A percentile compares a stretch with the other conserved stretches of the same genome.
phyloP scores from a whole-genome alignment of 2,329 filamentous ascomycete species.

The Pseudocercospora ulei region DNA sequence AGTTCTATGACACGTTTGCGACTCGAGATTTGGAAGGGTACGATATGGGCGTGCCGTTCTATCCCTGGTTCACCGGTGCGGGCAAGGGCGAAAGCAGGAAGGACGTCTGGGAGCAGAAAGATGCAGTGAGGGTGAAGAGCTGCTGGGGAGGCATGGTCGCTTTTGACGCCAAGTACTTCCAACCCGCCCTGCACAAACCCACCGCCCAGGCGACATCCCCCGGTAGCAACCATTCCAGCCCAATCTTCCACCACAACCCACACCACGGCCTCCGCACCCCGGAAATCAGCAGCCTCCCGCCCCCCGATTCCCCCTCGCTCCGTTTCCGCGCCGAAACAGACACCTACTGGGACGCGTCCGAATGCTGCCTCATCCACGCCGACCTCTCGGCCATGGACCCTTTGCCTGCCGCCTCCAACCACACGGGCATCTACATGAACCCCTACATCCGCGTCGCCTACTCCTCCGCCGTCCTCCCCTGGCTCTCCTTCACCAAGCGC shows the following conservation, averaged over 20 bases:
- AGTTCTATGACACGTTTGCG: conserved; percentile 66
- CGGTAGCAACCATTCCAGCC: background rate
- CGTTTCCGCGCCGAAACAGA: conserved; percentile 40
- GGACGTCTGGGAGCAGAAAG: conserved; percentile 52
- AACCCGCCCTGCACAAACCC: conserved; percentile 29
- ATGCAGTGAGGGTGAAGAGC: conserved; percentile 59
- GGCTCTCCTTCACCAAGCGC: conserved; percentile 51
- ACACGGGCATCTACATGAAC: conserved; percentile 61
- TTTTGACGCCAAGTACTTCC: conserved; percentile 53
- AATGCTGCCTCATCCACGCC: conserved; percentile 44
- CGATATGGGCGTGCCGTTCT: conserved; percentile 55
- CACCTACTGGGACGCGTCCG: conserved; percentile 41
- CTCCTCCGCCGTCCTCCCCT: conserved; percentile 47
- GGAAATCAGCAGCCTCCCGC: conserved; percentile 8
- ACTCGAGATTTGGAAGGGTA: conserved; percentile 57
- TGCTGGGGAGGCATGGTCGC: conserved; percentile 72
- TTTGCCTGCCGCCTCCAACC: conserved; percentile 24
- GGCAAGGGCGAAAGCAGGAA: conserved; percentile 47
- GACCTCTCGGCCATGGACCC: conserved; percentile 34
- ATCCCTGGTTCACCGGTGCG: conserved; percentile 54
- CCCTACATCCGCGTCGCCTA: conserved; percentile 66
- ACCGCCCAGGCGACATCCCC: too few relatives aligned
- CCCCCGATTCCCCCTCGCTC: conserved; percentile 33
- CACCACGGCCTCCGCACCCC: conserved; percentile 12
- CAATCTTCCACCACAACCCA: conserved; percentile 9